phyloP scores from a whole-genome alignment of 345 rosid genomes.

The Euphorbia peplus region DNA sequence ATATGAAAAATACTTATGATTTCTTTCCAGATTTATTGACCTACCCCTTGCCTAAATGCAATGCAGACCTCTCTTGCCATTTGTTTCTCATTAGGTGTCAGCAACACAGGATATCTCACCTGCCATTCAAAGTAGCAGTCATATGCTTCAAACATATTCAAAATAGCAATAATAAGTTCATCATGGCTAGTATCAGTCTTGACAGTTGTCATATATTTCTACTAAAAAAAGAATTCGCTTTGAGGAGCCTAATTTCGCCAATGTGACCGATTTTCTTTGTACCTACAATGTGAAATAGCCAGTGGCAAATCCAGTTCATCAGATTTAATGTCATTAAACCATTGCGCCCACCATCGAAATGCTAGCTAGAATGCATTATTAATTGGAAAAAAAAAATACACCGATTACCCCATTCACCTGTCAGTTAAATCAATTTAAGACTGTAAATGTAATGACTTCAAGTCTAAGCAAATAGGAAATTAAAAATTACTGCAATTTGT shows the following conservation, averaged over 20 bases:
- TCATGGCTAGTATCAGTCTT: neutral
- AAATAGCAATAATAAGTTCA: neutral
- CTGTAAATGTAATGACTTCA: neutral
- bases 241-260: neutral
- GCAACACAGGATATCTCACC: slow-evolving; percentile 86
- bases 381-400: neutral
- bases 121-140: slow-evolving; percentile 31
- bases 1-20: neutral
- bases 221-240: neutral
- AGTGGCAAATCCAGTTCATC: neutral
- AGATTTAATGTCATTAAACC: neutral
- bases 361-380: neutral
- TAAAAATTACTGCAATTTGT: neutral
- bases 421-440: neutral
- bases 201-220: neutral
- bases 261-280: neutral
- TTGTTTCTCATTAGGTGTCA: slow-evolving; percentile 96
- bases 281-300: neutral
- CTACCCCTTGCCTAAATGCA: slow-evolving; percentile 95
- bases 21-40: slow-evolving; percentile 20
- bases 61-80: slow-evolving; percentile 98
- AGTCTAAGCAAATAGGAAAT: neutral
- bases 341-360: neutral
- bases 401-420: neutral
- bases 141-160: slow-evolving; percentile 11